Evolutionary conservation across 805 yeast genomes (phyloP).

Genomic region (Kluyveromyces siamensis): DNA sequence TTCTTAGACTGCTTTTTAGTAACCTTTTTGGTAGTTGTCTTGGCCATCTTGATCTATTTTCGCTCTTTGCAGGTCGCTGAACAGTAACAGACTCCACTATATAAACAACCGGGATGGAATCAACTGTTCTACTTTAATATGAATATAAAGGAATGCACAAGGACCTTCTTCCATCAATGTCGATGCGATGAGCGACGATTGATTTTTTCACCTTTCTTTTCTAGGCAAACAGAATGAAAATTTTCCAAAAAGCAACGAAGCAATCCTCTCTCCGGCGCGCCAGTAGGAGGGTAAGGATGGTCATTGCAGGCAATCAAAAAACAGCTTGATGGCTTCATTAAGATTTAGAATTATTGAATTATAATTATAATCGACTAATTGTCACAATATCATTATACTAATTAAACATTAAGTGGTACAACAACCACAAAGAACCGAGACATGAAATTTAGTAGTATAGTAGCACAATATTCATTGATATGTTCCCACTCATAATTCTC

Average conservation of each 20-base stretch:
- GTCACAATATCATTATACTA: too few species aligned
- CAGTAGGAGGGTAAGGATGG: background rate
- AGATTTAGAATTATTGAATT: too few species aligned
- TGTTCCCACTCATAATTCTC: too few species aligned
- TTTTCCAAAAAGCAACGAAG: background rate
- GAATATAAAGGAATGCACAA: too few species aligned
- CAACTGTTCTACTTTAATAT: too few species aligned
- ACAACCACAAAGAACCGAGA: too few species aligned
- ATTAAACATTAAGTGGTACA: too few species aligned
- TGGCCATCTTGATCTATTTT: background rate
- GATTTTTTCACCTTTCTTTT: background rate
- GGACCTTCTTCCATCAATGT: background rate
- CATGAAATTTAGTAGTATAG: too few species aligned
- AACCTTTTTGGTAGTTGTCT: constrained; percentile 23
- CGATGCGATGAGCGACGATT: constrained; percentile 8
- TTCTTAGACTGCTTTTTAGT: constrained; percentile 3
- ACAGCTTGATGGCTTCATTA: background rate
- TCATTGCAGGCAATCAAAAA: background rate
- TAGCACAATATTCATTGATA: too few species aligned
- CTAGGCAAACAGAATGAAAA: background rate
- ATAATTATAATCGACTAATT: too few species aligned
- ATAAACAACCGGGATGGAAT: background rate
- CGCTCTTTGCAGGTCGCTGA: background rate
- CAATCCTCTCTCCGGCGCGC: background rate
- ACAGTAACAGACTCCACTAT: background rate